phyloP scores from a whole-genome alignment of 1,284 basidiomycete genomes.

The Mycena citricolor region DNA sequence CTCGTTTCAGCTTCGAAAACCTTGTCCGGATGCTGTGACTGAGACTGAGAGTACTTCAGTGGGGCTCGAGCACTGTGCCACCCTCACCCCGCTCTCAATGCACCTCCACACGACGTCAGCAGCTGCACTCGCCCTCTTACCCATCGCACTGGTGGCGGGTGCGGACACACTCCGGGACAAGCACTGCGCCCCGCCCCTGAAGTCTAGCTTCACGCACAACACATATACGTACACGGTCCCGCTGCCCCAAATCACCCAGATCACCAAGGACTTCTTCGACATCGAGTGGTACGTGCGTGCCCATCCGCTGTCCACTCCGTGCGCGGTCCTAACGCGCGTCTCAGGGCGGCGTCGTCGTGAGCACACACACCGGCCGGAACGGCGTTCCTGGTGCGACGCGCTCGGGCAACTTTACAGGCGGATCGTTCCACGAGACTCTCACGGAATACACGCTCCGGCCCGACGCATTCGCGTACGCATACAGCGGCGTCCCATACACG shows the following conservation, averaged over 20 bases:
- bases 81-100: too few relatives aligned
- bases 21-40: too few relatives aligned
- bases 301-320: not conserved
- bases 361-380: constrained; percentile 4
- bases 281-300: constrained; percentile 19
- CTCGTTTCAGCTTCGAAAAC: too few relatives aligned
- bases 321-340: not conserved
- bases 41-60: too few relatives aligned
- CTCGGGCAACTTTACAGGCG: not conserved
- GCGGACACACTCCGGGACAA: constrained; percentile 6
- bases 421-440: constrained; percentile 10
- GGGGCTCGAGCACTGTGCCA: too few relatives aligned
- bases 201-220: constrained; percentile 12
- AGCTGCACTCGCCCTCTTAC: too few relatives aligned
- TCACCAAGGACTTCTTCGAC: constrained; percentile 20
- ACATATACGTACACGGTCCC: constrained; percentile 17
- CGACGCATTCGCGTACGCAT: not conserved
- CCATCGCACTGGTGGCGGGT: too few relatives aligned
- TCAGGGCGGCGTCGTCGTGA: constrained; percentile 1
- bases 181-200: constrained; percentile 1
- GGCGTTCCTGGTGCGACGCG: constrained; percentile 20
- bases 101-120: too few relatives aligned
- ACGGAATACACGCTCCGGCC: not conserved
- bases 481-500: not conserved
- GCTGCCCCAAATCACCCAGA: constrained; percentile 10